These are phyloP conservation scores for Takakia lepidozioides DNA, from an alignment of 225 moss, liverwort and hornwort species.

Conservation along the genomic window DNA sequence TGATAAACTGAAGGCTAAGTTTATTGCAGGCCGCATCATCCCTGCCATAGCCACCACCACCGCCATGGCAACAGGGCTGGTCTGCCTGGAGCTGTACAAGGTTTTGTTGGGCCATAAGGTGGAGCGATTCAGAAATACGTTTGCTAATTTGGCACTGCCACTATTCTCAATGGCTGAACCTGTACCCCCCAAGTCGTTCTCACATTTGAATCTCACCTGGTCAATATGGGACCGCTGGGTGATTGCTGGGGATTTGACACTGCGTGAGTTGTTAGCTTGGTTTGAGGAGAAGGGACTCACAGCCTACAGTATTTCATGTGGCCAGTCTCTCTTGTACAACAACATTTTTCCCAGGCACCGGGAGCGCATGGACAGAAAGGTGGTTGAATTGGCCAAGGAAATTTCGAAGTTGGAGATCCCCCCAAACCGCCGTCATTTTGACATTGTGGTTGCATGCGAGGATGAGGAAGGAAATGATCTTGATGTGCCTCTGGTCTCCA, in stretches of 20 bases:
- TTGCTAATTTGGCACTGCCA: constrained; percentile 50
- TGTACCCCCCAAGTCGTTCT: constrained; percentile 43
- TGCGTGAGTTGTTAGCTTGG: constrained; percentile 50
- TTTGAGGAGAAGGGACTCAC: constrained; percentile 32
- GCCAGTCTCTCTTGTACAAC: constrained; percentile 52
- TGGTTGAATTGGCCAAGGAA: constrained; percentile 39
- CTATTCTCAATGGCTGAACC: constrained; percentile 64
- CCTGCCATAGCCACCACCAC: constrained; percentile 62
- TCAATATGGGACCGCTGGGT: constrained; percentile 68
- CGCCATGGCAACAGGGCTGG: constrained; percentile 55
- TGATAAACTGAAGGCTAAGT: constrained; percentile 69
- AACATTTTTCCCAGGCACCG: constrained; percentile 58
- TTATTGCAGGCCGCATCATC: constrained; percentile 59
- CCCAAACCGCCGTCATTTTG: constrained; percentile 46
- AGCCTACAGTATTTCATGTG: constrained; percentile 59
- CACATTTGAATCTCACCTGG: constrained; percentile 46
- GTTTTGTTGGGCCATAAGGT: constrained; percentile 23
- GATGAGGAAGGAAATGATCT: constrained; percentile 49
- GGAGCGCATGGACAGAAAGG: constrained; percentile 57
- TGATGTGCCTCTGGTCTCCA: constrained; percentile 56
- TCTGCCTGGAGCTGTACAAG: constrained; percentile 61
- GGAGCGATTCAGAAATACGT: constrained; percentile 44
- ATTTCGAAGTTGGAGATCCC: constrained; percentile 41
- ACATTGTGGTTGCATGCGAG: constrained; percentile 58
- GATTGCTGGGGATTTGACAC: constrained; percentile 30